Evolutionary conservation across 2,329 filamentous ascomycete species (phyloP).

Genomic region (Aspergillus phoenicis): DNA sequence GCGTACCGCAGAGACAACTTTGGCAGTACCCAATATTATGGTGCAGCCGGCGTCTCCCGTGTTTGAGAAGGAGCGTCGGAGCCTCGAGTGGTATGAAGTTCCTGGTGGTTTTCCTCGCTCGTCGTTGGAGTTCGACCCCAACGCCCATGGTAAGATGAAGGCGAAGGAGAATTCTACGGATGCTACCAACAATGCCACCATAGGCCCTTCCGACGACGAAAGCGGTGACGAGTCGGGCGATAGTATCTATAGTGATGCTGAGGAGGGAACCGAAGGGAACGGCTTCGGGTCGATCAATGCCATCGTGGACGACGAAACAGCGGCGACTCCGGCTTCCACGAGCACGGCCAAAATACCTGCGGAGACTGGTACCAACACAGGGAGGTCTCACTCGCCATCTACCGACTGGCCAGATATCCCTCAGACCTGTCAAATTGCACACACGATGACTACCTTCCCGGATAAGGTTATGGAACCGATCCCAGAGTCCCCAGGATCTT

Average conservation of each 20-base stretch:
- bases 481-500: slow-evolving; percentile 23
- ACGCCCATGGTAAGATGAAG: slow-evolving; percentile 3
- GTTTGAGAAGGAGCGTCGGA: slow-evolving; percentile 39
- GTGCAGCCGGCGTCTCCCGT: slow-evolving; percentile 53
- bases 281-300: slow-evolving; percentile 55
- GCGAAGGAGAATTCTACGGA: slow-evolving; percentile 10
- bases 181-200: neutral
- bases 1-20: slow-evolving; percentile 14
- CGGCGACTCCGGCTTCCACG: neutral
- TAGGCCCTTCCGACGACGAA: slow-evolving; percentile 21
- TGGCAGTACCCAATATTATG: slow-evolving; percentile 47
- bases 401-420: slow-evolving; percentile 12
- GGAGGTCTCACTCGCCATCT: neutral
- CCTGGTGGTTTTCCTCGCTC: slow-evolving; percentile 62
- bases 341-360: neutral
- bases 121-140: slow-evolving; percentile 25
- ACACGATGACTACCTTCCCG: slow-evolving; percentile 26
- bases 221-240: slow-evolving; percentile 45
- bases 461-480: slow-evolving; percentile 16
- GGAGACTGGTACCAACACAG: neutral
- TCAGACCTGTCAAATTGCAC: slow-evolving; percentile 24
- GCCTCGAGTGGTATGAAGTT: slow-evolving; percentile 51
- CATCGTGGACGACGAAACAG: slow-evolving; percentile 35
- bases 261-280: slow-evolving; percentile 46
- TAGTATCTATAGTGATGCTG: slow-evolving; percentile 53